Percentiles rank a stretch among this genome's conserved stretches.
phyloP scores from a whole-genome alignment of 129 eudicot genomes.

The Flaveria bidentis region DNA sequence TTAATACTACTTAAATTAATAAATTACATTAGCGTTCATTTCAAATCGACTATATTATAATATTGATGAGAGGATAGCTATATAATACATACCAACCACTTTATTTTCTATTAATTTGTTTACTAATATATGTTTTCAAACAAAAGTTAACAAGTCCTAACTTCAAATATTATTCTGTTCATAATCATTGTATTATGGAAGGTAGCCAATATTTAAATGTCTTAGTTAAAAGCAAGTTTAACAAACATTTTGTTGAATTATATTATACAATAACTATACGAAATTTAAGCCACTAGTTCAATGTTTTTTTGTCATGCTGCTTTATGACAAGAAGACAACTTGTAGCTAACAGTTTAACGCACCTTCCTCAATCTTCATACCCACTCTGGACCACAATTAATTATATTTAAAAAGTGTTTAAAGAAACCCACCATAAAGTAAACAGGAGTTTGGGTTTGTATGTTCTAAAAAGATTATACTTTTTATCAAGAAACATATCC shows the following conservation, averaged over 20 bases:
- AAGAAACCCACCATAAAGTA: no score
- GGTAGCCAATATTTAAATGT: slow-evolving; percentile 12
- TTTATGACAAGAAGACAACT: slow-evolving; percentile 29
- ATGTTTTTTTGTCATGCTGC: slow-evolving; percentile 23
- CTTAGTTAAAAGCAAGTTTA: slow-evolving; percentile 1
- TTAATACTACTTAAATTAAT: no score
- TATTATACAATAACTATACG: background rate
- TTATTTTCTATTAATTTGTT: background rate
- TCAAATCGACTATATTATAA: no score
- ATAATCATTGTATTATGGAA: slow-evolving; percentile 14
- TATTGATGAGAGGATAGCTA: background rate
- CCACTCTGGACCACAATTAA: background rate
- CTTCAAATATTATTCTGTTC: background rate
- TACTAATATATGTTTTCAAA: background rate
- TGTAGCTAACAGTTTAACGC: background rate
- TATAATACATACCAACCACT: background rate
- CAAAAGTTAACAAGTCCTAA: background rate
- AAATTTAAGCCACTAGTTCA: slow-evolving; percentile 25
- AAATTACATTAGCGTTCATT: no score
- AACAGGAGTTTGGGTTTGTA: no score
- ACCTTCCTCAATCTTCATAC: background rate
- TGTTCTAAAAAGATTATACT: no score
- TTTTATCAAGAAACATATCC: no score
- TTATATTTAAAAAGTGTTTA: no score
- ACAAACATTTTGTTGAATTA: slow-evolving; percentile 1